phyloP scores from a whole-genome alignment of 768 basidiomycete species.

The Exidia glandulosa region DNA sequence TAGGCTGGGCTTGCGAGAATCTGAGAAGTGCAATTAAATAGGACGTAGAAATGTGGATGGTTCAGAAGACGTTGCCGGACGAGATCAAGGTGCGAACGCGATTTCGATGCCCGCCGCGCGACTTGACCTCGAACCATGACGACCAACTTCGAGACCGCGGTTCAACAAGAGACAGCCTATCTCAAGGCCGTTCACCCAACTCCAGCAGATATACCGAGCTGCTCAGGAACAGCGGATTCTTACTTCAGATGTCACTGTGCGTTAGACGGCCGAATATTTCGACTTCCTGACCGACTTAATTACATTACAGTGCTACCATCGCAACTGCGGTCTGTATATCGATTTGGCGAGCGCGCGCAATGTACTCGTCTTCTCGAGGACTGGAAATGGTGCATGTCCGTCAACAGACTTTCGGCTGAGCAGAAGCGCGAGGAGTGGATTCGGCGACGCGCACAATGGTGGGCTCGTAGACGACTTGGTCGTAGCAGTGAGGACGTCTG shows the following conservation, averaged over 20 bases:
- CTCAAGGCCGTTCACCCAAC: slow-evolving; percentile 60
- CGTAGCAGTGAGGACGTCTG: slow-evolving; percentile 94
- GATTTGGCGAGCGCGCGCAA: slow-evolving; percentile 61
- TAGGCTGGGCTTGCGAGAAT: no score
- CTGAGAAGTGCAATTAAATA: no score
- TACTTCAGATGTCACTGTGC: slow-evolving; percentile 62
- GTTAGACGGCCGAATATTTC: slow-evolving; percentile 9
- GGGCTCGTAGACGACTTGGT: slow-evolving; percentile 64
- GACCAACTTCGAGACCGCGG: slow-evolving; percentile 36
- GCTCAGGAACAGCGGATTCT: slow-evolving; percentile 63
- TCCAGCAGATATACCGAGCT: slow-evolving; percentile 69
- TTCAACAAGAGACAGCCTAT: slow-evolving; percentile 59
- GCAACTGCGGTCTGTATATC: slow-evolving; percentile 79
- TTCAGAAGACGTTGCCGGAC: neutral
- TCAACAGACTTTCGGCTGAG: slow-evolving; percentile 69
- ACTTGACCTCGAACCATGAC: neutral
- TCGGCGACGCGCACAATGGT: slow-evolving; percentile 81
- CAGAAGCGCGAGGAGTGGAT: slow-evolving; percentile 79
- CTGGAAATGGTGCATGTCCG: slow-evolving; percentile 88
- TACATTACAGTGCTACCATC: slow-evolving; percentile 54
- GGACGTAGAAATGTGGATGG: neutral
- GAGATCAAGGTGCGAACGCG: neutral
- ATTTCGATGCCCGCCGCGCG: neutral
- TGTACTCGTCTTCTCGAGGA: slow-evolving; percentile 77
- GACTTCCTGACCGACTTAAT: neutral